Percentiles rank a stretch among this genome's conserved stretches.
Evolutionary conservation across 257 asterid species (phyloP).

Genomic region (Primulina eburnea): DNA sequence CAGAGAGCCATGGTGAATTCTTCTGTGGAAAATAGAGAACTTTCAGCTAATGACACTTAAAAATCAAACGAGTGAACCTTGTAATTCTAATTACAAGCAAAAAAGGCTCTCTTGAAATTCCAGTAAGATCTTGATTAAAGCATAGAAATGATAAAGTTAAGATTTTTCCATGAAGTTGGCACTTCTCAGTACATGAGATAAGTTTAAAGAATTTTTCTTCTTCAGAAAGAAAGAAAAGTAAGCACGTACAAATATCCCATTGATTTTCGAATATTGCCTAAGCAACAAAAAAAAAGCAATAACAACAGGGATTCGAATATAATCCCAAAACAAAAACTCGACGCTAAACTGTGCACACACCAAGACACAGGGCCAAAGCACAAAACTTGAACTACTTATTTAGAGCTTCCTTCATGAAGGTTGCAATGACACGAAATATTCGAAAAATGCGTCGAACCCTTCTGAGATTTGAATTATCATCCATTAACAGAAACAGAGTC

Average conservation of each 20-base stretch:
- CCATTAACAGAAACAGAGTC: neutral
- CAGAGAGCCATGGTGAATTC: conserved; percentile 72
- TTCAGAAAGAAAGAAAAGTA: neutral
- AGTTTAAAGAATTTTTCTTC: neutral
- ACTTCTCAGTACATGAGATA: neutral
- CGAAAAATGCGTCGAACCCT: neutral
- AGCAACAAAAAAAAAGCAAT: no score
- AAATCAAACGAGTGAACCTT: neutral
- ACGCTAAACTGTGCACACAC: no score
- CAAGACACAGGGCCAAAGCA: no score
- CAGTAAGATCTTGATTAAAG: neutral
- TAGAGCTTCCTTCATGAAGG: neutral
- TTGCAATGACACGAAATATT: no score
- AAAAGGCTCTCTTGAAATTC: neutral
- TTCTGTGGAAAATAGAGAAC: conserved; percentile 32
- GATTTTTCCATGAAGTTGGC: neutral
- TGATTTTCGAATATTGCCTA: neutral
- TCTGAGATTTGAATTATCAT: neutral
- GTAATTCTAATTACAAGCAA: neutral
- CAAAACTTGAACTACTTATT: neutral
- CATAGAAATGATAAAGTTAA: neutral
- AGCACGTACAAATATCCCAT: neutral
- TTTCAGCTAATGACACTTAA: conserved; percentile 2
- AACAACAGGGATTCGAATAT: neutral
- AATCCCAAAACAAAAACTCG: no score